Percentiles rank a stretch among this genome's conserved stretches.
Evolutionary conservation across 2,329 filamentous ascomycete species (phyloP).

Genomic region (Ilyonectria mors-panacis): DNA sequence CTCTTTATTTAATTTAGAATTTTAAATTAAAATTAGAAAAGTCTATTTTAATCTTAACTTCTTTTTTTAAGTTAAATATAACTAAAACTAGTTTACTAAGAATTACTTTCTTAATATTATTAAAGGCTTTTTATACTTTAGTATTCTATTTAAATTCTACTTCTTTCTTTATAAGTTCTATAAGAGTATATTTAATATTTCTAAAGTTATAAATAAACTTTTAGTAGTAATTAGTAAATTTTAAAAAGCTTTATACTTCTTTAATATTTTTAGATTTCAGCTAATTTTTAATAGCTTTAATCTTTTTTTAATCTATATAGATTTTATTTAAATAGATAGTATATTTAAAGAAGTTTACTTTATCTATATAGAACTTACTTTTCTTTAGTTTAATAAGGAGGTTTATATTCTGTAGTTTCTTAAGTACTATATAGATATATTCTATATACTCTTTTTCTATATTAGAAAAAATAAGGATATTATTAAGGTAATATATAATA

Average conservation of each 20-base stretch:
- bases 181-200: slow-evolving; percentile 16
- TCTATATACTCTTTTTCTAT: no score
- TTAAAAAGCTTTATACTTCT: slow-evolving; percentile 35
- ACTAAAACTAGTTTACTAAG: slow-evolving; percentile 10
- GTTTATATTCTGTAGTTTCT: no score
- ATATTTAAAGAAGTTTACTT: no score
- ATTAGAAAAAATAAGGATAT: no score
- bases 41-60: slow-evolving; percentile 33
- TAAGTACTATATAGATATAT: no score
- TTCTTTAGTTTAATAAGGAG: no score
- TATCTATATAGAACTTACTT: no score
- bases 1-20: slow-evolving; percentile 28
- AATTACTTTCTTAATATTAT: slow-evolving; percentile 23
- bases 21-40: slow-evolving; percentile 25
- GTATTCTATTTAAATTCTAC: slow-evolving; percentile 11
- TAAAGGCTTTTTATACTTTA: slow-evolving; percentile 13
- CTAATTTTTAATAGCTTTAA: no score
- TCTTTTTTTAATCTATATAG: no score
- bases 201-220: slow-evolving; percentile 35
- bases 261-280: slow-evolving; percentile 5
- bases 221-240: slow-evolving; percentile 8
- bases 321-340: no score
- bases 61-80: slow-evolving; percentile 27
- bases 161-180: slow-evolving; percentile 25
- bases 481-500: no score